Evolutionary conservation across 169 alveolate genomes (phyloP).

Genomic region (Perkinsus chesapeaki): DNA sequence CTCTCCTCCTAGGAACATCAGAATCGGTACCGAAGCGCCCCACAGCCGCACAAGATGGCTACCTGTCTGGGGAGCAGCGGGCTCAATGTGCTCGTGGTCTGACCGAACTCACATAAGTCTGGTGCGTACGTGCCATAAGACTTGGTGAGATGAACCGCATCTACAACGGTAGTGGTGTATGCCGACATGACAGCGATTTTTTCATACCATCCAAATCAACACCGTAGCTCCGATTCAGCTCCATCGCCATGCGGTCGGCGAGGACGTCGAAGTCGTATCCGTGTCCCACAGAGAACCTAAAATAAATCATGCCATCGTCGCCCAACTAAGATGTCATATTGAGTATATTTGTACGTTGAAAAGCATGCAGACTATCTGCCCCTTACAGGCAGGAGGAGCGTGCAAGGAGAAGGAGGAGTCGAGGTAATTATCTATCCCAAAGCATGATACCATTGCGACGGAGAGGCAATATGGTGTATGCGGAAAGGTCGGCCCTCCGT

Average conservation of each 20-base stretch:
- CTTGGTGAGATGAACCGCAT: neutral
- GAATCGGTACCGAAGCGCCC: neutral
- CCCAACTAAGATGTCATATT: too few relatives aligned
- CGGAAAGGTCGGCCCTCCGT: too few relatives aligned
- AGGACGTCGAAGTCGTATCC: neutral
- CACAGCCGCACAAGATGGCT: too few relatives aligned
- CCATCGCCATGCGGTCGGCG: neutral
- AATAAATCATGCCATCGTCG: neutral
- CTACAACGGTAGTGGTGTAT: neutral
- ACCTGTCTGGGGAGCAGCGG: neutral
- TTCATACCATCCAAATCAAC: neutral
- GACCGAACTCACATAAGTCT: neutral
- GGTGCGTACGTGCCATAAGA: neutral
- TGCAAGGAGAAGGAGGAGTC: too few relatives aligned
- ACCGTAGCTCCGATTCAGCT: neutral
- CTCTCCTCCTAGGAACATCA: too few relatives aligned
- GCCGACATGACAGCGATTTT: neutral
- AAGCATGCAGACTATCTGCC: too few relatives aligned
- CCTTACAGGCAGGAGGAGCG: too few relatives aligned
- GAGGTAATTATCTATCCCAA: too few relatives aligned
- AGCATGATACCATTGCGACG: too few relatives aligned
- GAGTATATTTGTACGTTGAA: too few relatives aligned
- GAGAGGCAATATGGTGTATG: too few relatives aligned
- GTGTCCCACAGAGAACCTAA: neutral
- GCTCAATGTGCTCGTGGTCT: neutral